phyloP scores from a whole-genome alignment of 2,329 filamentous ascomycete genomes.

The Botryosphaeria agaves region DNA sequence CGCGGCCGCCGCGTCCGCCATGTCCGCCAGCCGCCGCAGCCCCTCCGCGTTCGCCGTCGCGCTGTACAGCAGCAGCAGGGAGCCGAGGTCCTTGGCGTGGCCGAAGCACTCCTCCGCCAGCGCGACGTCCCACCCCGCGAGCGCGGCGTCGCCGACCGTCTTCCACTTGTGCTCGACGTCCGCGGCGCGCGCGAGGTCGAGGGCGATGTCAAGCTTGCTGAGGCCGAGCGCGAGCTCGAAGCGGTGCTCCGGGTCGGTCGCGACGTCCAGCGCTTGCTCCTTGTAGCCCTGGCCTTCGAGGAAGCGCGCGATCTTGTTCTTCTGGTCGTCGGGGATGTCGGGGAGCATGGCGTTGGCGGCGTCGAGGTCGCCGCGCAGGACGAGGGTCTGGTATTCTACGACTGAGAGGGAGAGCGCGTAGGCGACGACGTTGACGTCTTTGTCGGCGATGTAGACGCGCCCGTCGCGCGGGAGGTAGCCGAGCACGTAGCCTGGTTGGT shows the following conservation, averaged over 20 bases:
- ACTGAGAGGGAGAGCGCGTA: constrained; percentile 84
- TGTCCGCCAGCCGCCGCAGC: constrained; percentile 45
- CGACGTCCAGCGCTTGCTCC: constrained; percentile 83
- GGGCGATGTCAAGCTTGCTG: constrained; percentile 67
- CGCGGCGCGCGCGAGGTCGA: constrained; percentile 66
- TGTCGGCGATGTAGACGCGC: constrained; percentile 88
- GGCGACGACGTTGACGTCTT: constrained; percentile 82
- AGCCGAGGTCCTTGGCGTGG: constrained; percentile 79
- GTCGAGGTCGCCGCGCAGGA: constrained; percentile 86
- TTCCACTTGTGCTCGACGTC: constrained; percentile 98
- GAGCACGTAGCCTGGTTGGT: constrained; percentile 84
- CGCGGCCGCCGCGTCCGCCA: constrained; percentile 44
- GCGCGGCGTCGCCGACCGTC: constrained; percentile 80
- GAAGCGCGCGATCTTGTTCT: constrained; percentile 97
- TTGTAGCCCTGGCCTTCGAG: constrained; percentile 95
- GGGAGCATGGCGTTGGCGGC: constrained; percentile 70
- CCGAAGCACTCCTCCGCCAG: constrained; percentile 88
- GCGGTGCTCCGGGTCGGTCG: constrained; percentile 88
- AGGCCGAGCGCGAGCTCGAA: constrained; percentile 81
- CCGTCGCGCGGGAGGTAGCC: constrained; percentile 92
- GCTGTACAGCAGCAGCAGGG: constrained; percentile 72
- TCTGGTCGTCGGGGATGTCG: constrained; percentile 76
- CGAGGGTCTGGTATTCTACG: constrained; percentile 91
- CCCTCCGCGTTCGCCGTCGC: constrained; percentile 67
- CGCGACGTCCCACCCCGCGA: constrained; percentile 69